Base-by-base conservation (phyloP, 371 early-diverging fungal genomes). In the Haplosporangium sp. region DNA sequence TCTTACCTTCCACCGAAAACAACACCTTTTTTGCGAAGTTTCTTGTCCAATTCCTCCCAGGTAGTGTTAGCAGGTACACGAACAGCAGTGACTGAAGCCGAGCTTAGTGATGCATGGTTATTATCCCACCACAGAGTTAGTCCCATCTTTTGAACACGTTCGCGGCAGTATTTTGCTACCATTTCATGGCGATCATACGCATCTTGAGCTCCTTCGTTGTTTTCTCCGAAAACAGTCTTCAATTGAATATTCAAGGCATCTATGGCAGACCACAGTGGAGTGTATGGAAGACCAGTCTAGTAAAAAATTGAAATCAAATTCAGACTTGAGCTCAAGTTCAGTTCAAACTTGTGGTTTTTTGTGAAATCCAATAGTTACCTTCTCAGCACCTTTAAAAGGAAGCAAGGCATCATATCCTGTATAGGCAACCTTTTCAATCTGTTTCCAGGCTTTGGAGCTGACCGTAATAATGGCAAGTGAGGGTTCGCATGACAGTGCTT, bases 1-100 rank as follows among this genome's bases (percentile, higher is more conserved):
- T 19, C 35, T 42, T 69, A 79, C 81, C 81, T 79, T 71, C 81
- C 81, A 19, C 81, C 81, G 27, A 79, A 62, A 47, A 79, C n/a
- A 65, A 79, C 81, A 13, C 75, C 81, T 8, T 74, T 65, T 61
- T 68, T 64, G 17, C 81, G 60, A 63, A 79, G 60, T 60, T 79
- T 79, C 34, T 61, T 35, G 57, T 79, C 75, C 40, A 79, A 37
- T 11, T 27, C 71, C 27, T 74, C 69, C 81, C 81, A 79, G 7
- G 81, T 79, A 20, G 71, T 79, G 42, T 71, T 61, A n/a, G 59
- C 68, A 6, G 81, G 81, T 0, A 79, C 81, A 39, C 69, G 75
- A 42, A 79, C 64, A 2, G 81, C 81, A 1, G 81, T 79, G 11
- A 71, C 81, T 13, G 75, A 74, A 1, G 81, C 42, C 10, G 81